phyloP scores from a whole-genome alignment of 768 basidiomycete genomes.

The Mycena leptocephala region DNA sequence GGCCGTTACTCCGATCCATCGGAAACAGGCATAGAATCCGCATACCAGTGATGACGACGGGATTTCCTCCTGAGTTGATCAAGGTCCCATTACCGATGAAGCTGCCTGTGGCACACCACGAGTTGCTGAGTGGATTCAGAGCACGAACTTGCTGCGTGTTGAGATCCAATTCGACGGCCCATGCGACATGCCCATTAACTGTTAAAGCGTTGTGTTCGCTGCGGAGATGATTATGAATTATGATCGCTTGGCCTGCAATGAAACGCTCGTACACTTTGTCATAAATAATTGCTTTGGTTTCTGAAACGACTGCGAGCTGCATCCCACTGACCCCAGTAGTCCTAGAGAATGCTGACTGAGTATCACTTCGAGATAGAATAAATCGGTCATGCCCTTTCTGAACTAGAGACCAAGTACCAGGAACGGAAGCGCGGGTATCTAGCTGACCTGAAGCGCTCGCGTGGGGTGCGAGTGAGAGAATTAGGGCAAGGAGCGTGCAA shows the following conservation, averaged over 20 bases:
- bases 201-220: conserved; percentile 57
- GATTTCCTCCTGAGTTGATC: conserved; percentile 42
- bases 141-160: conserved; percentile 56
- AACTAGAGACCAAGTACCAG: conserved; percentile 29
- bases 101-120: conserved; percentile 62
- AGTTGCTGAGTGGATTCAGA: conserved; percentile 54
- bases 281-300: conserved; percentile 42
- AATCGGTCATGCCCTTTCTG: conserved; percentile 16
- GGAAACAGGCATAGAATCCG: neutral
- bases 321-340: conserved; percentile 42
- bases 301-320: conserved; percentile 40
- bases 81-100: conserved; percentile 61
- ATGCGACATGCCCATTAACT: conserved; percentile 60
- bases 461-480: neutral
- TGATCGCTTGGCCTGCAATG: neutral
- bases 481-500: neutral
- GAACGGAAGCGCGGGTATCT: conserved; percentile 22
- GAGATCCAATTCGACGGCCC: conserved; percentile 62
- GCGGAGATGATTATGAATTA: neutral
- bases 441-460: neutral
- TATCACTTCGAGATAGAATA: neutral
- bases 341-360: conserved; percentile 7
- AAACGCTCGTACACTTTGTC: conserved; percentile 39
- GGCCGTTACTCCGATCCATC: neutral
- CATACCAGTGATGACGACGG: conserved; percentile 29